Conservation (phyloP, 169 alveolate species). For the Fabrea salina region DNA sequence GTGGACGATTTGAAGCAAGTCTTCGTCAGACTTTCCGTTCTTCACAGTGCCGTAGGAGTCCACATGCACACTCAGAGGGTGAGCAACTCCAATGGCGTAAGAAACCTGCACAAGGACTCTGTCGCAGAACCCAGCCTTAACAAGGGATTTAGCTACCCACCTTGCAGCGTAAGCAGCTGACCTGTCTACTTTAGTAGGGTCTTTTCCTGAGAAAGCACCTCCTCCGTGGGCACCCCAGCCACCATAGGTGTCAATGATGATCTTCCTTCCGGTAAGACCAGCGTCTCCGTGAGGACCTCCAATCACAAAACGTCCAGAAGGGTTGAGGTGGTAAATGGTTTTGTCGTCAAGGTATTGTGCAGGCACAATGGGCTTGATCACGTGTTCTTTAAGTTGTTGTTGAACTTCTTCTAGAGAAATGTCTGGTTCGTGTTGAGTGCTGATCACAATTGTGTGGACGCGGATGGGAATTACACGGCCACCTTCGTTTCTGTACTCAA, state of each 20-base stretch:
- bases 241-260: slow-evolving; percentile 98
- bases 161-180: slow-evolving; percentile 99
- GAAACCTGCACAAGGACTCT: slow-evolving; percentile 96
- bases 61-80: slow-evolving; percentile 96
- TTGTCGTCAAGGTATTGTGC: slow-evolving; percentile 90
- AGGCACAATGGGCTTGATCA: slow-evolving; percentile 93
- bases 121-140: slow-evolving; percentile 92
- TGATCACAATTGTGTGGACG: slow-evolving; percentile 92
- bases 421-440: slow-evolving; percentile 85
- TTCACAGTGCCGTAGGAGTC: slow-evolving; percentile 93
- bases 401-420: slow-evolving; percentile 48
- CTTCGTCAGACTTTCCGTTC: slow-evolving; percentile 90
- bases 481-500: slow-evolving; percentile 77
- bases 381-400: slow-evolving; percentile 87
- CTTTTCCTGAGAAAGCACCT: slow-evolving; percentile 99
- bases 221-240: slow-evolving; percentile 99
- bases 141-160: slow-evolving; percentile 98
- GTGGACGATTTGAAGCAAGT: slow-evolving; percentile 85
- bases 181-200: slow-evolving; percentile 98
- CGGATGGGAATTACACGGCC: slow-evolving; percentile 90
- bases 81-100: slow-evolving; percentile 96
- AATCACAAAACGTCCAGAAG: slow-evolving; percentile 95
- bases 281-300: slow-evolving; percentile 99
- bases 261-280: slow-evolving; percentile 99
- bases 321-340: slow-evolving; percentile 87